Percentiles rank a stretch among this genome's conserved stretches.
Evolutionary conservation across 2,329 filamentous ascomycete species (phyloP).

Genomic region (Myriangium duriaei): DNA sequence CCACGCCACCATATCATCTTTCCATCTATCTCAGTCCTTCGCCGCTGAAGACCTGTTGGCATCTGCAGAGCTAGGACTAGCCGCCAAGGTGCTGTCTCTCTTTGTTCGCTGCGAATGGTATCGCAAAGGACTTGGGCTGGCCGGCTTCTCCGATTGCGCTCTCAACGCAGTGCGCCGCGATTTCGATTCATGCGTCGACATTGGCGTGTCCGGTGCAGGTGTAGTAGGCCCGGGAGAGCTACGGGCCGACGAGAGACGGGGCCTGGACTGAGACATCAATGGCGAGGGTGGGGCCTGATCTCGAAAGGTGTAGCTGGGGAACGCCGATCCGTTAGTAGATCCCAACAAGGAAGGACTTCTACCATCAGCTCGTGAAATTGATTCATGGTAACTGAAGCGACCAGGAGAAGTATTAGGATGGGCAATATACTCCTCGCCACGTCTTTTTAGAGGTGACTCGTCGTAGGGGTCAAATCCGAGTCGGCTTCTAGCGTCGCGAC

Average conservation of each 20-base stretch:
- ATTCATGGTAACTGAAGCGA: background rate
- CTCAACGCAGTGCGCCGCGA: constrained; percentile 6
- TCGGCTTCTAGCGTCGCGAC: constrained; percentile 46
- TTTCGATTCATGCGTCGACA: background rate
- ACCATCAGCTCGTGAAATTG: background rate
- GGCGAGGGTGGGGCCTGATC: constrained; percentile 1
- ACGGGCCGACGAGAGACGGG: background rate
- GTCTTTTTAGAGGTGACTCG: constrained; percentile 53
- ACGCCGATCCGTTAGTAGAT: constrained; percentile 1
- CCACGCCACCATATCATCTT: no score
- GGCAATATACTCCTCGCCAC: constrained; percentile 54
- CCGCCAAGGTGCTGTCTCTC: no score
- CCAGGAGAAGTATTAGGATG: constrained; percentile 15
- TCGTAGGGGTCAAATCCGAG: constrained; percentile 64
- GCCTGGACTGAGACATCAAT: constrained; percentile 1
- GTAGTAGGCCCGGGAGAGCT: constrained; percentile 3
- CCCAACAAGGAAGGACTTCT: background rate
- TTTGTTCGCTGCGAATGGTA: no score
- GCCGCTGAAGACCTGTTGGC: no score
- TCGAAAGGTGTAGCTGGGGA: background rate
- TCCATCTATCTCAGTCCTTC: no score
- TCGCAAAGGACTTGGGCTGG: no score
- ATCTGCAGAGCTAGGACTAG: no score
- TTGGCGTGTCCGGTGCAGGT: background rate
- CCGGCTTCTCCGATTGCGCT: constrained; percentile 8